Conservation (phyloP, 139 green algal species). For the Micractinium conductrix region DNA sequence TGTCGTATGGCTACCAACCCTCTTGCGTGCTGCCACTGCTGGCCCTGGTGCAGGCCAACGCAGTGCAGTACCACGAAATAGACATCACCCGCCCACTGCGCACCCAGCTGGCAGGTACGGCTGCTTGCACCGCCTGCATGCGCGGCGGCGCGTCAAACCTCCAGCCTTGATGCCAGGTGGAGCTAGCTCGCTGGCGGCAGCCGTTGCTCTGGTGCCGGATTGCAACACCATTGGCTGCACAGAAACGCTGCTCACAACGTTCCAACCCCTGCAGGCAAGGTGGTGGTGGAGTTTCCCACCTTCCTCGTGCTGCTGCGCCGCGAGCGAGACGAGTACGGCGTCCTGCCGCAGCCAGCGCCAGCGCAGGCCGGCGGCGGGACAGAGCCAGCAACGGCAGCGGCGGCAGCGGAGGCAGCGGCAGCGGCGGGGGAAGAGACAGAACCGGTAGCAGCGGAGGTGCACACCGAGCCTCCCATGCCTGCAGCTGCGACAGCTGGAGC, state of each 20-base stretch:
- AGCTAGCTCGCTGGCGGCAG: not conserved
- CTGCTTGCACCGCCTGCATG: not conserved
- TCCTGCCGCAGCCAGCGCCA: not conserved
- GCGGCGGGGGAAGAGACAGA: too few relatives aligned
- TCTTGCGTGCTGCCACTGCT: not conserved
- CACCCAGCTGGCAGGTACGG: constrained; percentile 36
- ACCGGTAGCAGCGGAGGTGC: not conserved
- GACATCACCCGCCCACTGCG: constrained; percentile 9
- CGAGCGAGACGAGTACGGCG: constrained; percentile 6
- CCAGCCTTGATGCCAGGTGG: too few relatives aligned
- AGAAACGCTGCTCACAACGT: too few relatives aligned
- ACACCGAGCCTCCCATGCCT: too few relatives aligned
- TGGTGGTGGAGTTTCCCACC: constrained; percentile 44
- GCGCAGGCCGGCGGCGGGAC: not conserved
- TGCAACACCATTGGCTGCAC: too few relatives aligned
- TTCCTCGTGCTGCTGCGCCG: constrained; percentile 42
- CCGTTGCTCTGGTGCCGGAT: not conserved
- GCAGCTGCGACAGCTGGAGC: too few relatives aligned
- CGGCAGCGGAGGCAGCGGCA: not conserved
- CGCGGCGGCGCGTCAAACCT: too few relatives aligned
- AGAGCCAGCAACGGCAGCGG: not conserved
- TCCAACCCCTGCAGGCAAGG: constrained; percentile 8
- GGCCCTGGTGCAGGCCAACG: constrained; percentile 34
- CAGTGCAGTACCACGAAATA: constrained; percentile 24
- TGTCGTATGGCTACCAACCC: not conserved